Percentiles rank a stretch among this genome's conserved stretches.
phyloP scores from a whole-genome alignment of 306 rosid species.

The Quercus bicolor region DNA sequence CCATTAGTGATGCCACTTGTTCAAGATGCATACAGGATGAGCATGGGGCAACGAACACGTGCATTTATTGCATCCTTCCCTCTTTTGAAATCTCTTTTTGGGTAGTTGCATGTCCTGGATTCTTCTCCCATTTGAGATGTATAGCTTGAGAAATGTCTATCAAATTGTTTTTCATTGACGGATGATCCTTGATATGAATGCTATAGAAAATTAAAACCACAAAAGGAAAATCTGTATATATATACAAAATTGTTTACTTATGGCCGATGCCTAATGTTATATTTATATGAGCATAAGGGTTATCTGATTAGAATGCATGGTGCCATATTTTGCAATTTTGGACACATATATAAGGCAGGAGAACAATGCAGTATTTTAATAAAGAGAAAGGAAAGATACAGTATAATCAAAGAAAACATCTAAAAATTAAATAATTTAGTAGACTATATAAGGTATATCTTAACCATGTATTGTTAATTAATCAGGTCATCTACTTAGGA shows the following conservation, averaged over 20 bases:
- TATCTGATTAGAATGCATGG: background rate
- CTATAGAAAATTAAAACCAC: background rate
- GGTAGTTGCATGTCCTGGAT: background rate
- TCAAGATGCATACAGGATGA: background rate
- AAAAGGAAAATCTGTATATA: background rate
- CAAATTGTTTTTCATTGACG: background rate
- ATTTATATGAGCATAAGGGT: background rate
- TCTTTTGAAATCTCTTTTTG: too few relatives aligned
- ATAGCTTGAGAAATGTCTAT: background rate
- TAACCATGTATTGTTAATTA: background rate
- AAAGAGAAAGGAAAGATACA: background rate
- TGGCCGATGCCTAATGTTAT: background rate
- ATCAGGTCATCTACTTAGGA: background rate
- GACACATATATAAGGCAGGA: background rate
- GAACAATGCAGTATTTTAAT: background rate
- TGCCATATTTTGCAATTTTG: background rate
- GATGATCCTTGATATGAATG: background rate
- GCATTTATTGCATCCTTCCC: background rate
- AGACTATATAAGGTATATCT: background rate
- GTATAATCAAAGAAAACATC: background rate
- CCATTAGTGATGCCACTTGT: constrained; percentile 7
- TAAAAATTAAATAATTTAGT: background rate
- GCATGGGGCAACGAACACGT: background rate
- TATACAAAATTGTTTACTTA: too few relatives aligned
- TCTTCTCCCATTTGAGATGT: constrained; percentile 6